phyloP scores from a whole-genome alignment of 192 early-diverging fungal genomes.

The Rhizophagus prolifer region DNA sequence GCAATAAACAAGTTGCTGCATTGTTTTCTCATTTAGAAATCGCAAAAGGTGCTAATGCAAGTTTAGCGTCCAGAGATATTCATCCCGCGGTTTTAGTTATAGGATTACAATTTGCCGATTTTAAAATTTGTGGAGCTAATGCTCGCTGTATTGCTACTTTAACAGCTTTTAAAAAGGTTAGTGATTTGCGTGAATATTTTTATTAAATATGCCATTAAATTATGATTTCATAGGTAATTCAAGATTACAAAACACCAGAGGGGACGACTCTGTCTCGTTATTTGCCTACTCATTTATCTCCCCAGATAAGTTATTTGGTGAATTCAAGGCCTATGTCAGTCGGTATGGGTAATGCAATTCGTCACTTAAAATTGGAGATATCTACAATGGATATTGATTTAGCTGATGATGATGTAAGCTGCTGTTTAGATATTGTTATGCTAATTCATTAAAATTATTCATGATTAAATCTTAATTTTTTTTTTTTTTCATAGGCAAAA shows the following conservation, averaged over 20 bases:
- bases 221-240: constrained; percentile 65
- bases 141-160: constrained; percentile 90
- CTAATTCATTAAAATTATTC: neutral
- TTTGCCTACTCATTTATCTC: constrained; percentile 77
- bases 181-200: neutral
- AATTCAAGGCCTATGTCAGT: constrained; percentile 84
- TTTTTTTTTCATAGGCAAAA: constrained; percentile 57
- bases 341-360: constrained; percentile 91
- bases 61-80: constrained; percentile 53
- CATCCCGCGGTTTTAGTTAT: constrained; percentile 85
- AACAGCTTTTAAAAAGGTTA: constrained; percentile 75
- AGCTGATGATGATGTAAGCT: constrained; percentile 79
- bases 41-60: constrained; percentile 52
- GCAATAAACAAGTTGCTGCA: constrained; percentile 55
- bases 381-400: constrained; percentile 70
- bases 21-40: constrained; percentile 76
- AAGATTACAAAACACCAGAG: constrained; percentile 87
- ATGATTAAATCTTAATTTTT: neutral
- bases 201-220: neutral
- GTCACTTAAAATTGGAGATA: constrained; percentile 87
- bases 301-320: constrained; percentile 88
- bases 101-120: constrained; percentile 85
- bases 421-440: neutral
- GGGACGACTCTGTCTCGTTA: constrained; percentile 76
- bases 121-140: constrained; percentile 88